A percentile compares a stretch with the other conserved stretches of the same genome.
These are phyloP conservation scores for Niebla homalea DNA, from an alignment of 495 filamentous ascomycete genomes.

Conservation along the genomic window DNA sequence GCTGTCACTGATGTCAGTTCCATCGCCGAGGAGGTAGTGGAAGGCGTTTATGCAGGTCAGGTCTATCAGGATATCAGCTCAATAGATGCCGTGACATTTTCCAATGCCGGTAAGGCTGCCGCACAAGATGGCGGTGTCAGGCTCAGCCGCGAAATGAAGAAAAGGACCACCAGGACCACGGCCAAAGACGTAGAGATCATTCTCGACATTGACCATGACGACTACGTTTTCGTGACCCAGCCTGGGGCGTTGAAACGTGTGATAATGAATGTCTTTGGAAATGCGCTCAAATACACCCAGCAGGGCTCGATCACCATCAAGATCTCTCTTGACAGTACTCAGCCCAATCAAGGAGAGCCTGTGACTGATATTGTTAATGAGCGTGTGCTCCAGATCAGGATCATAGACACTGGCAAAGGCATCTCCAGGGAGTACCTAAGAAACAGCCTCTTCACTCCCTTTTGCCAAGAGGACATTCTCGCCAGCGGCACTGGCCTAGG, in stretches of 20 bases:
- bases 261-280: conserved; percentile 65
- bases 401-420: conserved; percentile 34
- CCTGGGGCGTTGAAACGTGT: conserved; percentile 55
- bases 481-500: conserved; percentile 42
- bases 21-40: conserved; percentile 36
- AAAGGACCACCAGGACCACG: background rate
- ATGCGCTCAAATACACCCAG: conserved; percentile 68
- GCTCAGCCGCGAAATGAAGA: conserved; percentile 13
- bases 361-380: background rate
- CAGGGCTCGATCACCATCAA: conserved; percentile 51
- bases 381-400: conserved; percentile 26
- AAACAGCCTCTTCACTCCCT: conserved; percentile 30
- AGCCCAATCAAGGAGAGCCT: background rate
- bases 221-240: conserved; percentile 53
- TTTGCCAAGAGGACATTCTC: conserved; percentile 37
- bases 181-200: conserved; percentile 40
- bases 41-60: conserved; percentile 22
- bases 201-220: conserved; percentile 47
- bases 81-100: conserved; percentile 9
- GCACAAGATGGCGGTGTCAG: conserved; percentile 14
- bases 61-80: conserved; percentile 17
- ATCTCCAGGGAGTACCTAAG: conserved; percentile 33
- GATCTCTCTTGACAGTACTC: conserved; percentile 28
- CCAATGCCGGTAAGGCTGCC: conserved; percentile 3
- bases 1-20: conserved; percentile 22